Evolutionary conservation across 208 protist genomes (phyloP), one percentile per base, ranked within the genome.

Genomic region (Trichomonas vaginalis): DNA sequence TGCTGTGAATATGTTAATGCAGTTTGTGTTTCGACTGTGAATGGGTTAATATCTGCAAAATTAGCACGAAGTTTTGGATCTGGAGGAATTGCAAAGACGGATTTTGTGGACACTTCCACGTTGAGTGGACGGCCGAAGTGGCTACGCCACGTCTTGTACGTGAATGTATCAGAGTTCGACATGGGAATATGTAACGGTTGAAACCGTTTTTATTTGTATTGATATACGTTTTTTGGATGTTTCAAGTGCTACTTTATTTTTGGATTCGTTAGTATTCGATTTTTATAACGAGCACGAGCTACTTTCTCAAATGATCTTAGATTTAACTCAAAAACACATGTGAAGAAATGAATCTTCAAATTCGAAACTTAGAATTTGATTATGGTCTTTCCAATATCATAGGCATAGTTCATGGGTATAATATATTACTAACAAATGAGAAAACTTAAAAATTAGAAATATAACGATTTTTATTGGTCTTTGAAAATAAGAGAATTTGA

Each of bases 1-100:
- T 92, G 86, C 15, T 17, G 46, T 92, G 86, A 92, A 47, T 92
- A 92, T 51, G 86, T 48, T 17, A 92, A 23, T 35, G 86, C 42
- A 23, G 86, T 45, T 92, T 92, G 86, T 10, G 46, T 40, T n/a
- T 45, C 86, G 35, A 92, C 45, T 35, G 45, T n/a, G n/a, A 51
- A 92, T 32, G 86, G 86, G 56, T 92, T 92, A 10, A 92, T 92
- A 35, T 42, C 86, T 92, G 42, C 86, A 51, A 48, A 92, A 48
- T 92, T 92, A 48, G 23, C 40, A 35, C 86, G 40, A 45, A 92
- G 37, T 51, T 92, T 45, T 56, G 40, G 86, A 48, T 92, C 86
- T 9, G 86, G 86, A 70, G 56, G 56, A 70, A 70, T 70, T 70
- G 56, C 56, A 70, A 70, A 70, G 56, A 70, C n/a, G n/a, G 56